Percentiles rank a stretch among this genome's conserved stretches.
These are phyloP conservation scores for Tolypocladium endophyticum DNA, from an alignment of 2,329 filamentous ascomycete species.

Conservation along the genomic window DNA sequence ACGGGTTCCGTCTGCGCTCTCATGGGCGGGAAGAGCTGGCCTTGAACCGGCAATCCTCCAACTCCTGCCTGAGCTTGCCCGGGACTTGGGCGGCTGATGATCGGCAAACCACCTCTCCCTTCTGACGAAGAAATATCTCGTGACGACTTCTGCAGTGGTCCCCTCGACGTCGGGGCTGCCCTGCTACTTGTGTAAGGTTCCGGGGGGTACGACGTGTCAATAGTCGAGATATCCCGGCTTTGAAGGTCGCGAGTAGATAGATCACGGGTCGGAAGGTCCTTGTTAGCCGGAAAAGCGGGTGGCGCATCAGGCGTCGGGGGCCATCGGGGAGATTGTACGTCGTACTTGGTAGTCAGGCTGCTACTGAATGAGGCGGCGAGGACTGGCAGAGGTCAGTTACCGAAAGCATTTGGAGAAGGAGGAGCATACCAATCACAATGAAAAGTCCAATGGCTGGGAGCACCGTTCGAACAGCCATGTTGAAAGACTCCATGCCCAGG, in stretches of 20 bases:
- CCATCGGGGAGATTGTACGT: neutral
- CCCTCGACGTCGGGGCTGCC: neutral
- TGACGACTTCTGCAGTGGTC: neutral
- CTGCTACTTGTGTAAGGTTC: neutral
- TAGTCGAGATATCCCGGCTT: neutral
- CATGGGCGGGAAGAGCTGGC: slow-evolving; percentile 31
- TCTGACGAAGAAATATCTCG: neutral
- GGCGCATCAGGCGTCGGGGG: neutral
- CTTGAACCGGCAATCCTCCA: slow-evolving; percentile 27
- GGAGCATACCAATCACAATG: slow-evolving; percentile 33
- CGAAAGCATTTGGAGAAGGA: neutral
- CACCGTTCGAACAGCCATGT: slow-evolving; percentile 34
- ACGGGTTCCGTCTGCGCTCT: slow-evolving; percentile 16
- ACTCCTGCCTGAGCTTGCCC: slow-evolving; percentile 24
- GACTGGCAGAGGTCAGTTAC: neutral
- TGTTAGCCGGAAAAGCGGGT: neutral
- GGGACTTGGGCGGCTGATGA: slow-evolving; percentile 25
- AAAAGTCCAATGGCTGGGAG: slow-evolving; percentile 40
- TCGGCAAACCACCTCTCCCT: slow-evolving; percentile 20
- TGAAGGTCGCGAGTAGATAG: neutral
- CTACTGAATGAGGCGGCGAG: neutral
- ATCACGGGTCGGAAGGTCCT: neutral
- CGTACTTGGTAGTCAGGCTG: neutral
- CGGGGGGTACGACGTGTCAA: neutral
- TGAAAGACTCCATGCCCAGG: slow-evolving; percentile 32